These are phyloP conservation scores for Massariosphaeria phaeospora DNA, from an alignment of 495 filamentous ascomycete species.

Conservation along the genomic window DNA sequence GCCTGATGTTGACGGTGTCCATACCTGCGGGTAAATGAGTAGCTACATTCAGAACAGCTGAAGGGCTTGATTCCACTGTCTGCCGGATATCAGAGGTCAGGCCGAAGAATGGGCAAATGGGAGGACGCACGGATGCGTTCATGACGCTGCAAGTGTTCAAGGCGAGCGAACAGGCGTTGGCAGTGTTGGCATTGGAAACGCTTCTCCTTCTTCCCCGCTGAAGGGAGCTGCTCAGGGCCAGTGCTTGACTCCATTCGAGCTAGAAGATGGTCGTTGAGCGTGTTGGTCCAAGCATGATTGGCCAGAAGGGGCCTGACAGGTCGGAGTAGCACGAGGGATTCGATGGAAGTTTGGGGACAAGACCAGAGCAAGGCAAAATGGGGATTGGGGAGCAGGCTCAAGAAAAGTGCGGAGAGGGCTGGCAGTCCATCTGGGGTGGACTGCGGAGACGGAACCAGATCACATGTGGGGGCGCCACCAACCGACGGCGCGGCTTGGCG, in stretches of 20 bases:
- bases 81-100: not conserved
- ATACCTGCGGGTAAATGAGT: conserved; percentile 56
- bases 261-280: no score
- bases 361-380: not conserved
- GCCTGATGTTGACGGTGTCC: conserved; percentile 33
- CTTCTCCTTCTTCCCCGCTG: conserved; percentile 28
- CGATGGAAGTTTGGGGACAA: conserved; percentile 2
- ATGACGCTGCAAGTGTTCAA: conserved; percentile 58
- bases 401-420: conserved; percentile 8
- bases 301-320: not conserved
- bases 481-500: conserved; percentile 24
- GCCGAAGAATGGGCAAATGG: not conserved
- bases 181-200: conserved; percentile 29
- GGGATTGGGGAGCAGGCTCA: conserved; percentile 1
- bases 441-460: conserved; percentile 3
- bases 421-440: no score
- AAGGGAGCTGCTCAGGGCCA: not conserved
- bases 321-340: not conserved
- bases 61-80: conserved; percentile 59
- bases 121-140: conserved; percentile 47
- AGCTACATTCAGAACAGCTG: conserved; percentile 50
- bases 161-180: conserved; percentile 49
- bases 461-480: conserved; percentile 18
- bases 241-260: conserved; percentile 17
- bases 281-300: conserved; percentile 4